A percentile compares a stretch with the other conserved stretches of the same genome.
Conservation (phyloP, 2,329 filamentous ascomycete species). For the Thermothelomyces thermophilus region DNA sequence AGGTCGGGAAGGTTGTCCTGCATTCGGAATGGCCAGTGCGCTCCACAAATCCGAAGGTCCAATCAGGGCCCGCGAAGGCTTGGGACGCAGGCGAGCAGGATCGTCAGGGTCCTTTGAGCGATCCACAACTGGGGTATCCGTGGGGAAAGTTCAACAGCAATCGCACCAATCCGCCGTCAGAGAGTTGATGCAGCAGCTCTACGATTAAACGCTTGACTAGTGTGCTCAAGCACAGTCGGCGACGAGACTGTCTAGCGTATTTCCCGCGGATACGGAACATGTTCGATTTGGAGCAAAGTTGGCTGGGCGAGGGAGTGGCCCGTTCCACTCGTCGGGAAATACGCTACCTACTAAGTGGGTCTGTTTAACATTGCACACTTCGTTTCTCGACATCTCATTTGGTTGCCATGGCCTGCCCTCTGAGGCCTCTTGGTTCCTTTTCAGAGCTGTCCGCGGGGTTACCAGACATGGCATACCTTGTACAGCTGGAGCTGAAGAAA, state of each 20-base stretch:
- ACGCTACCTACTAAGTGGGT: too few relatives aligned
- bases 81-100: background rate
- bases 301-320: too few relatives aligned
- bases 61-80: background rate
- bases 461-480: background rate
- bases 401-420: too few relatives aligned
- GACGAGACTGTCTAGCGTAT: too few relatives aligned
- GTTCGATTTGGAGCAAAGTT: too few relatives aligned
- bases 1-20: constrained; percentile 5
- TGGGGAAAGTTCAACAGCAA: background rate
- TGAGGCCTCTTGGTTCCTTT: background rate
- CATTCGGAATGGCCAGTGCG: too few relatives aligned
- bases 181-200: background rate
- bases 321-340: too few relatives aligned
- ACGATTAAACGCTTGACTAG: too few relatives aligned
- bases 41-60: constrained; percentile 1
- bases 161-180: background rate
- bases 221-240: too few relatives aligned
- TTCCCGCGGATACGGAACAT: too few relatives aligned
- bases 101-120: constrained; percentile 15
- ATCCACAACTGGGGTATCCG: background rate
- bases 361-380: too few relatives aligned
- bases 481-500: background rate
- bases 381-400: too few relatives aligned
- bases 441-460: background rate